Evolutionary conservation across 305 asterid species (phyloP), one percentile per base, ranked within the genome.

Genomic region (Fraxinus paxiana): DNA sequence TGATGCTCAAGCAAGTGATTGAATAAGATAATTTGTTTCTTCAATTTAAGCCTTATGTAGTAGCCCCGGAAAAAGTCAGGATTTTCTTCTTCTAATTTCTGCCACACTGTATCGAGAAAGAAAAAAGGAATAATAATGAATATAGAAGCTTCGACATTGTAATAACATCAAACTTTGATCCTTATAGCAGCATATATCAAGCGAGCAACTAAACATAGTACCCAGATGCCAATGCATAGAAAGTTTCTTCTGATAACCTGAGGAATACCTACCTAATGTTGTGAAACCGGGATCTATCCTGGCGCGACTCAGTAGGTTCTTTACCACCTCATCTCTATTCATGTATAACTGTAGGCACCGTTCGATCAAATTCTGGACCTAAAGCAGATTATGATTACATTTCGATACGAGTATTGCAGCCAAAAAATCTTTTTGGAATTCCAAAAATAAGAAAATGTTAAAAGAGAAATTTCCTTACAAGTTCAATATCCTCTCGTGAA

Each of bases 261-360:
- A 83, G 77, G 61, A 69, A 59, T 71, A 83, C 87, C 33, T 87
- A 95, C 99, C 99, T 82, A 95, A 86, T 33, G 97, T 89, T 43
- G 98, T 95, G 92, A 94, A 96, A 28, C 98, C 98, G 12, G 98
- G 97, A 90, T 94, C 98, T 78, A 96, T 94, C 88, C 98, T 91
- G 79, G 99, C 99, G 28, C 98, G 97, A 85, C 89, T 92, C 65
- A 96, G 86, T 71, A 96, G 92, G 72, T 98, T 96, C 87, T 94
- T 96, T 51, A 94, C 98, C 79, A 92, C 98, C 87, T 96, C 98
- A 56, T 94, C 97, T 88, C 85, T 92, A 81, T 91, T 92, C 98
- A 94, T 96, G 81, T 96, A 96, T 85, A 94, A 79, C 86, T 94
- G 98, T 73, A 96, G 90, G 82, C 99, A 96, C 82, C 96, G 89